These are phyloP conservation scores for Colletotrichum navitas DNA, from an alignment of 2,329 filamentous ascomycete species.

Conservation along the genomic window DNA sequence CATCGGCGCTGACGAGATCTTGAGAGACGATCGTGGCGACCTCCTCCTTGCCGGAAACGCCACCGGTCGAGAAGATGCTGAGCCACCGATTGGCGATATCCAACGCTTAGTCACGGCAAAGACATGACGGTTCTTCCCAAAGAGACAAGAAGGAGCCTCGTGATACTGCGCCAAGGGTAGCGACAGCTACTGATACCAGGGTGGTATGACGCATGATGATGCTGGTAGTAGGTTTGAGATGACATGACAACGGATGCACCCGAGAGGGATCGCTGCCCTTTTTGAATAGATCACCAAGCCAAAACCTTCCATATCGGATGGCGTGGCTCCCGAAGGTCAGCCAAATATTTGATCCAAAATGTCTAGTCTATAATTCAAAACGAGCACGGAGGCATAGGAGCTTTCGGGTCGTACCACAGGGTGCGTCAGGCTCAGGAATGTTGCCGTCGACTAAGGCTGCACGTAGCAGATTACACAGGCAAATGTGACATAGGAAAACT, in stretches of 20 bases:
- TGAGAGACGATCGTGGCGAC: constrained; percentile 23
- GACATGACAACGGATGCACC: background rate
- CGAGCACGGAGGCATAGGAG: background rate
- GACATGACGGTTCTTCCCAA: constrained; percentile 1
- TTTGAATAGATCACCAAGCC: background rate
- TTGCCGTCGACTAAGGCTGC: background rate
- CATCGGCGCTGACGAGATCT: constrained; percentile 30
- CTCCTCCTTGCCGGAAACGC: constrained; percentile 20
- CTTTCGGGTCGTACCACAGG: background rate
- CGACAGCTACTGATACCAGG: background rate
- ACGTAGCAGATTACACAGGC: background rate
- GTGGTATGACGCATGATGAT: background rate
- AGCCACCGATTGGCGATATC: constrained; percentile 33
- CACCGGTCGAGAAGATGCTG: constrained; percentile 14
- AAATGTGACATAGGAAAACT: background rate
- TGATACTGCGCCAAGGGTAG: background rate
- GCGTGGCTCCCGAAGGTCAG: background rate
- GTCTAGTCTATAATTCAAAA: background rate
- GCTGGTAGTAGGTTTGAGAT: too few species aligned
- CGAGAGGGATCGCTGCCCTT: background rate
- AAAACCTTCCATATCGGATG: background rate
- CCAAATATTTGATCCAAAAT: too few species aligned
- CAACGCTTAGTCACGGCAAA: constrained; percentile 32
- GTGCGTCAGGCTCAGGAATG: background rate
- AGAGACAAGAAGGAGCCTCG: background rate